Evolutionary conservation across 2,329 filamentous ascomycete genomes (phyloP), one percentile per base, ranked within the genome.

Genomic region (Sporothrix inflata): DNA sequence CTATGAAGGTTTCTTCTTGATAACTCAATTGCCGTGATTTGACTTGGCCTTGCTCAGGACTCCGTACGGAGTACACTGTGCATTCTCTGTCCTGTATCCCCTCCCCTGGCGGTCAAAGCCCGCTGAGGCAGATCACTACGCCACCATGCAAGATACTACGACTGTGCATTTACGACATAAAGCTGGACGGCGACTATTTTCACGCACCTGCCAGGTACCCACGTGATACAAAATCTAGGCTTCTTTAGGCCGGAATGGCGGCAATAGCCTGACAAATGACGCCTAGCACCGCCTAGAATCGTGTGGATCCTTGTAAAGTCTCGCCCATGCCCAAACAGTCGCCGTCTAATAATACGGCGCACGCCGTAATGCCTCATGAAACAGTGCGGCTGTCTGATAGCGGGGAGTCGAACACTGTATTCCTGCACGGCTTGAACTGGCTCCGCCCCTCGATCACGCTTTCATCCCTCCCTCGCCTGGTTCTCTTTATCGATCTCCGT

Each of bases 401-500:
- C 34, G 34, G 34, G 34, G 19, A n/a, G 6, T 6, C 34, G 19
- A 63, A 21, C 57, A 63, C 57, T 63, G 57, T 42, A 45, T 30
- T 30, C 14, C 21, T 27, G 21, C 60, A 63, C 60, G 34, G 34
- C 60, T 45, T 63, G 4, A 12, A 21, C 12, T 19, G 24, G 14
- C 19, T 47, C 40, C 42, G 24, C 63, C 67, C 67, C 67, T 69
- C 67, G 51, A 69, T 61, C 63, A 66, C 42, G 61, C 61, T 47
- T 47, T n/a, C 42, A 51, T 65, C 30, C 71, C 55, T 24, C 61
- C 24, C 55, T 65, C 57, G 45, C 47, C 49, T 49, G 27, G 45
- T 67, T 66, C 27, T 49, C 42, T 63, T 30, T 65, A 71, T 71
- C 57, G 30, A 71, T 19, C 42, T 45, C 6, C 55, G n/a, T 40